Percentiles rank a stretch among this genome's conserved stretches.
phyloP scores from a whole-genome alignment of 257 asterid species.

The Linderniella brevidens region DNA sequence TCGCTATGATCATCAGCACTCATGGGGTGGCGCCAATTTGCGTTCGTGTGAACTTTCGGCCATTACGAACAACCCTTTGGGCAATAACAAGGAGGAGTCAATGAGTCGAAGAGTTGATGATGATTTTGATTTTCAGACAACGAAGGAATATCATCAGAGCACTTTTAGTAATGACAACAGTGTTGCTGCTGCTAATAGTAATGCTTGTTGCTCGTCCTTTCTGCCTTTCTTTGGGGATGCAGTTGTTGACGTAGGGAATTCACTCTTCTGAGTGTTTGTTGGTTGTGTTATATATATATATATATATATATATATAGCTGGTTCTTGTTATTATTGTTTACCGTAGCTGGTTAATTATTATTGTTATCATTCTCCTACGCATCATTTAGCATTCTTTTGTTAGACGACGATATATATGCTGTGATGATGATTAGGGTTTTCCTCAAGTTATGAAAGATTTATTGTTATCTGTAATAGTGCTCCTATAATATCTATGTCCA shows the following conservation, averaged over 20 bases:
- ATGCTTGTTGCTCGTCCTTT: slow-evolving; percentile 21
- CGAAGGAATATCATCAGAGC: no score
- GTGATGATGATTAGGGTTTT: not conserved
- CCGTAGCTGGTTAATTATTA: no score
- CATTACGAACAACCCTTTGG: slow-evolving; percentile 20
- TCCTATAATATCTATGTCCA: no score
- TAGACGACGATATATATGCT: no score
- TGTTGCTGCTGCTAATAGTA: slow-evolving; percentile 10
- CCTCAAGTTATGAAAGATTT: not conserved
- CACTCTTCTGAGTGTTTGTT: slow-evolving; percentile 18
- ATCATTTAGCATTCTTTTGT: not conserved
- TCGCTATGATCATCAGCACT: slow-evolving; percentile 6
- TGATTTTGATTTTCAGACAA: slow-evolving; percentile 15
- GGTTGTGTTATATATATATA: slow-evolving; percentile 5
- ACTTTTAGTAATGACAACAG: not conserved
- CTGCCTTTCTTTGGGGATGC: slow-evolving; percentile 39
- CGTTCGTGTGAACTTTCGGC: slow-evolving; percentile 56
- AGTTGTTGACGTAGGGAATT: slow-evolving; percentile 24
- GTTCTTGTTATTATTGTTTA: no score
- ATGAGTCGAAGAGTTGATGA: slow-evolving; percentile 6
- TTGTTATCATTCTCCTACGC: not conserved
- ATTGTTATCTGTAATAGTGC: no score
- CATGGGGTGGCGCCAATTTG: slow-evolving; percentile 27
- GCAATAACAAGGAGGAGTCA: no score
- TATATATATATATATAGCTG: slow-evolving; percentile 8